Conservation (phyloP, 2,329 filamentous ascomycete genomes). For the Colletotrichum magnum region DNA sequence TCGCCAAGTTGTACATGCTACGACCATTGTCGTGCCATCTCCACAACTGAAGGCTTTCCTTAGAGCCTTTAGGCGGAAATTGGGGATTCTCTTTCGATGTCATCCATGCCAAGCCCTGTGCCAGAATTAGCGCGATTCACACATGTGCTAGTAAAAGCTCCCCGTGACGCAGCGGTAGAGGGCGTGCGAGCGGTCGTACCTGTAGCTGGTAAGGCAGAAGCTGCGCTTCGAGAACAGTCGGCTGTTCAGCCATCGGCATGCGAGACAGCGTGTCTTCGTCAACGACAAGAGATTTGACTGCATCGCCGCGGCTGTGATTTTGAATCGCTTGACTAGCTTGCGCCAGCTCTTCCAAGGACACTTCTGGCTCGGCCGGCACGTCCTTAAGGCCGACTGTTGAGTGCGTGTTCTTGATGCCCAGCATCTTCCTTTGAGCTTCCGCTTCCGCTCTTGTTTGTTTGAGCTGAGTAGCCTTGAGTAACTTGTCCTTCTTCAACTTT, state of each 20-base stretch:
- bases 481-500: conserved; percentile 74
- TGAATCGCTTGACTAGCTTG: conserved; percentile 77
- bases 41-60: conserved; percentile 82
- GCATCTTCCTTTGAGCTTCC: conserved; percentile 64
- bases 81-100: conserved; percentile 79
- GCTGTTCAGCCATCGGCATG: conserved; percentile 81
- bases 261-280: conserved; percentile 78
- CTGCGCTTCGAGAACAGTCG: conserved; percentile 72
- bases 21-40: conserved; percentile 63
- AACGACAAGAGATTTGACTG: conserved; percentile 78
- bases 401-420: conserved; percentile 56
- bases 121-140: neutral
- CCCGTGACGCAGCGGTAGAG: neutral
- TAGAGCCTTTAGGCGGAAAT: conserved; percentile 70
- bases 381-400: conserved; percentile 55
- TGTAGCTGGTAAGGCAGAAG: conserved; percentile 85
- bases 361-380: conserved; percentile 50
- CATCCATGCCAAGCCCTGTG: conserved; percentile 85
- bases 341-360: conserved; percentile 75
- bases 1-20: conserved; percentile 77
- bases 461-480: conserved; percentile 71
- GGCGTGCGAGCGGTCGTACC: conserved; percentile 47
- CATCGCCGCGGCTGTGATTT: conserved; percentile 73
- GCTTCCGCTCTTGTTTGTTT: conserved; percentile 68
- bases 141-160: neutral